Evolutionary conservation across 2,329 filamentous ascomycete genomes (phyloP).

Genomic region (Aurifilum marmelostoma): DNA sequence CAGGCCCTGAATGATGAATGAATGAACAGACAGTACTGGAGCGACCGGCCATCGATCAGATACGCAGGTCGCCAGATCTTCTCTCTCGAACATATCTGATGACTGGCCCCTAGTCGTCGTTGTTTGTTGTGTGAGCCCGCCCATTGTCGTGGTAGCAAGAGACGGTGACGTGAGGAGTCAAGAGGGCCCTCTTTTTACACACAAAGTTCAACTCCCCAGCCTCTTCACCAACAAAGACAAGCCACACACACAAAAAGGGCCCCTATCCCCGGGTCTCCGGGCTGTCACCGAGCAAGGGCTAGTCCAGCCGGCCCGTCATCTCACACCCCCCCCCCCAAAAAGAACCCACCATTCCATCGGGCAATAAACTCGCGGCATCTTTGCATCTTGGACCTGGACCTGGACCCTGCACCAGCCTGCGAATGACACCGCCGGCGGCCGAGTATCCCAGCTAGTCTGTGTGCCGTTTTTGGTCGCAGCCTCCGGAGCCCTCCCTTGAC

Average conservation of each 20-base stretch:
- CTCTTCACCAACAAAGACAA: constrained; percentile 11
- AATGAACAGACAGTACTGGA: constrained; percentile 11
- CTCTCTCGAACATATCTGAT: background rate
- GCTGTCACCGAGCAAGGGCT: too few relatives aligned
- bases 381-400: constrained; percentile 13
- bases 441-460: background rate
- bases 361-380: background rate
- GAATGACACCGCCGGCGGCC: constrained; percentile 12
- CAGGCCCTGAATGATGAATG: background rate
- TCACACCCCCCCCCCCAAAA: background rate
- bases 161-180: background rate
- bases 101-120: background rate
- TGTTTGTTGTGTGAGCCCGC: background rate
- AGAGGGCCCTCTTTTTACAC: background rate
- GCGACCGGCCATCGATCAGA: background rate
- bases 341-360: constrained; percentile 1
- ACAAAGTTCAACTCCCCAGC: background rate
- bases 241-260: constrained; percentile 10
- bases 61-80: background rate
- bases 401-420: constrained; percentile 16
- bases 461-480: constrained; percentile 1
- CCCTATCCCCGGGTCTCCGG: too few relatives aligned
- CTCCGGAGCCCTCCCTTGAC: constrained; percentile 17
- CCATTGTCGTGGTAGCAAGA: background rate
- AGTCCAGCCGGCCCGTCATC: constrained; percentile 20